Conservation (phyloP, 139 green algal genomes). For the Ostreobium quekettii region DNA sequence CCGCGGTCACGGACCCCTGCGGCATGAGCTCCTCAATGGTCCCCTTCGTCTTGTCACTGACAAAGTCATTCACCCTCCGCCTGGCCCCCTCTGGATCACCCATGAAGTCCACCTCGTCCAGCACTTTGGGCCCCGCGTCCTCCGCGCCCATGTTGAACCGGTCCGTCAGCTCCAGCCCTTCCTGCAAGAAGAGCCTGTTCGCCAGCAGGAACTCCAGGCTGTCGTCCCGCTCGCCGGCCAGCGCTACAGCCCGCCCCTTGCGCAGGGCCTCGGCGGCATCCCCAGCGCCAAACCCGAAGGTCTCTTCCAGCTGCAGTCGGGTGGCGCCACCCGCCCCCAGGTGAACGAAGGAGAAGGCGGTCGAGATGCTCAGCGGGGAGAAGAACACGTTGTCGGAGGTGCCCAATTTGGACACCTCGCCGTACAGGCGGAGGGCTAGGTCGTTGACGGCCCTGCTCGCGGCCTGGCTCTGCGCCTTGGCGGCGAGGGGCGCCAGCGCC, state of each 20-base stretch:
- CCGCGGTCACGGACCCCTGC: background rate
- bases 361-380: background rate
- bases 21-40: background rate
- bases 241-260: background rate
- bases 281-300: background rate
- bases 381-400: background rate
- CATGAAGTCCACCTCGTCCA: background rate
- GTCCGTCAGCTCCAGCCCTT: background rate
- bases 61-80: background rate
- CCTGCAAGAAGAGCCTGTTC: background rate
- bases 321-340: background rate
- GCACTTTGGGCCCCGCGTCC: too few species aligned
- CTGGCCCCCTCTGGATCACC: background rate
- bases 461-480: too few species aligned
- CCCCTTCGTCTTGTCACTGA: background rate
- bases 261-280: background rate
- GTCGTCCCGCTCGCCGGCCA: background rate
- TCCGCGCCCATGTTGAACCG: background rate
- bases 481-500: too few species aligned
- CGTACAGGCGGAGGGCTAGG: too few species aligned
- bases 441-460: too few species aligned
- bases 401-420: too few species aligned
- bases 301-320: background rate
- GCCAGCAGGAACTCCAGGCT: too few species aligned
- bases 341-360: background rate